Percentiles rank a stretch among this genome's conserved stretches.
Conservation (phyloP, 345 rosid genomes). For the Salix exigua region DNA sequence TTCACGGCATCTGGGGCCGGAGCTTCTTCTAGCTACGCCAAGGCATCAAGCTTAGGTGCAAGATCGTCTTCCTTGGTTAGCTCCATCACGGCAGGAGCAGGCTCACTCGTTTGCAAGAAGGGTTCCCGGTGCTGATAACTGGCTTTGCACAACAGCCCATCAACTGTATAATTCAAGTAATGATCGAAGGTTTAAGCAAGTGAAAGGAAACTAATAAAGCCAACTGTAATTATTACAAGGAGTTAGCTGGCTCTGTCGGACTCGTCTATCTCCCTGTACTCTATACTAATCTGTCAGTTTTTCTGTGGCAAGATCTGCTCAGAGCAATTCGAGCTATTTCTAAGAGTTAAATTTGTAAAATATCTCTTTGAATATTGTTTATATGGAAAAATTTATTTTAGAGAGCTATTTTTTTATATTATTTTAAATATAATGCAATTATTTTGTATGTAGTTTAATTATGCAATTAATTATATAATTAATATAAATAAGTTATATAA, state of each 20-base stretch:
- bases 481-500: too few species aligned
- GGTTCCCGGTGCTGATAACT: constrained; percentile 24
- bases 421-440: too few species aligned
- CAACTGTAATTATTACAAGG: constrained; percentile 11
- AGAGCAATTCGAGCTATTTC: too few species aligned
- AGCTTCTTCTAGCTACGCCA: constrained; percentile 27
- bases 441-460: too few species aligned
- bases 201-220: neutral
- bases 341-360: too few species aligned
- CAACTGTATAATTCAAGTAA: neutral
- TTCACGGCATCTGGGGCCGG: constrained; percentile 19
- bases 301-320: neutral
- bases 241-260: neutral
- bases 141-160: constrained; percentile 9
- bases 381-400: too few species aligned
- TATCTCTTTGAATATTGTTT: too few species aligned
- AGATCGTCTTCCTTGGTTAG: constrained; percentile 25
- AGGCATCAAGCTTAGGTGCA: constrained; percentile 28
- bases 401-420: too few species aligned
- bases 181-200: neutral
- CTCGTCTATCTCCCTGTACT: neutral
- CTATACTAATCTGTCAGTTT: neutral
- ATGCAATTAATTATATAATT: too few species aligned
- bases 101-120: constrained; percentile 24
- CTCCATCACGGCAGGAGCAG: constrained; percentile 25